Conservation (phyloP, 2,329 filamentous ascomycete genomes). For the Neopestalotiopsis rosae region DNA sequence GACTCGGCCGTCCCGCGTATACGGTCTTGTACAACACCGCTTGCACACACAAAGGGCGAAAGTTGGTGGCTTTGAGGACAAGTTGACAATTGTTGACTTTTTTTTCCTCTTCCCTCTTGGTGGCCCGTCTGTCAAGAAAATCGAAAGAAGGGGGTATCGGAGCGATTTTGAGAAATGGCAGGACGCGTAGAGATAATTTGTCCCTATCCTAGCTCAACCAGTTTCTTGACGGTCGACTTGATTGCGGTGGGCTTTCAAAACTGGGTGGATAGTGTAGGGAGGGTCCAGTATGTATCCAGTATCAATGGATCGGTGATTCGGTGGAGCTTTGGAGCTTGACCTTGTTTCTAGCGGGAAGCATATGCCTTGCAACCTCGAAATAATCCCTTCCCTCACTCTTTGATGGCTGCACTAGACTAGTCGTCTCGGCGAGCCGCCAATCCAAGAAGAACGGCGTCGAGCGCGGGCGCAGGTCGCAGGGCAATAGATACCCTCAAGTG, state of each 20-base stretch:
- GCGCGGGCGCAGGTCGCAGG: background rate
- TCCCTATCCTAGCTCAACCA: conserved; percentile 12
- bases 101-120: background rate
- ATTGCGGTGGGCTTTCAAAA: conserved; percentile 15
- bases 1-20: background rate
- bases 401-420: conserved; percentile 6
- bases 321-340: conserved; percentile 14
- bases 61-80: background rate
- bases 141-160: background rate
- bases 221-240: conserved; percentile 14
- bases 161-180: conserved; percentile 6
- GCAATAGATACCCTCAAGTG: conserved; percentile 1
- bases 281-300: conserved; percentile 1
- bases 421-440: conserved; percentile 4
- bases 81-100: conserved; percentile 2
- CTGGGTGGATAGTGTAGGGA: conserved; percentile 3
- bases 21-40: background rate
- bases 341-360: conserved; percentile 16
- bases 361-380: conserved; percentile 9
- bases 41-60: background rate
- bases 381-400: background rate
- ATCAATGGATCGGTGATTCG: conserved; percentile 19
- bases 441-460: conserved; percentile 10
- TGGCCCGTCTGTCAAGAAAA: background rate
- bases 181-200: conserved; percentile 16